Percentiles rank a stretch among this genome's conserved stretches.
These are phyloP conservation scores for Botrytis medusae DNA, from an alignment of 2,329 filamentous ascomycete genomes.

Conservation along the genomic window DNA sequence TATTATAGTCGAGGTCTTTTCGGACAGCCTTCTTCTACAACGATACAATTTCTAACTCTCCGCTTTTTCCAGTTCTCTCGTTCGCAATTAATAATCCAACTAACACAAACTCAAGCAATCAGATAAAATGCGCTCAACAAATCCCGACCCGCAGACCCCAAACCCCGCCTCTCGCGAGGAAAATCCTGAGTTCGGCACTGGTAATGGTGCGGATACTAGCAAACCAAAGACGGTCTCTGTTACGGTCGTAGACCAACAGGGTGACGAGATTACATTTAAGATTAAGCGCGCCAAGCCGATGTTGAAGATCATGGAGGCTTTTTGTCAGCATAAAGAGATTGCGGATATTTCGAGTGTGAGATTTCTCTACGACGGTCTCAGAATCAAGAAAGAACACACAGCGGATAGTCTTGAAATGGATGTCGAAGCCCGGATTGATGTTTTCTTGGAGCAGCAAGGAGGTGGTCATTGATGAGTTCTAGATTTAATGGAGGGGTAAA, in stretches of 20 bases:
- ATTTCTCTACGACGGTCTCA: neutral
- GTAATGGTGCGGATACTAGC: neutral
- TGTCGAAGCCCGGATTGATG: conserved; percentile 3
- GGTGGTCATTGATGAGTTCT: neutral
- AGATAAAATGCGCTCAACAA: neutral
- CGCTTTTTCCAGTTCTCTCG: neutral
- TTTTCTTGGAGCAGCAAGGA: neutral
- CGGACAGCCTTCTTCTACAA: neutral
- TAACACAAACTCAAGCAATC: neutral
- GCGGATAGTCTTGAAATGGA: conserved; percentile 14
- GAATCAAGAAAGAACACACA: neutral
- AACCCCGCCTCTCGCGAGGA: neutral
- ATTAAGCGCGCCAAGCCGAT: conserved; percentile 11
- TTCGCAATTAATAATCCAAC: neutral
- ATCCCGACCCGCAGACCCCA: neutral
- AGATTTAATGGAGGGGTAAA: neutral
- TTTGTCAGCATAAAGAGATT: neutral
- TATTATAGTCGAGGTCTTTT: neutral
- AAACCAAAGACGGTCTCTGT: neutral
- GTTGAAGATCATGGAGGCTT: conserved; percentile 10
- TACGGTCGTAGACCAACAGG: neutral
- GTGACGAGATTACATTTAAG: neutral
- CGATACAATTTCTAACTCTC: neutral
- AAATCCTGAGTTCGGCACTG: no score
- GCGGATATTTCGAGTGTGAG: neutral